Base-by-base conservation (phyloP, 169 alveolate species). In the Cryptosporidium sp. region DNA sequence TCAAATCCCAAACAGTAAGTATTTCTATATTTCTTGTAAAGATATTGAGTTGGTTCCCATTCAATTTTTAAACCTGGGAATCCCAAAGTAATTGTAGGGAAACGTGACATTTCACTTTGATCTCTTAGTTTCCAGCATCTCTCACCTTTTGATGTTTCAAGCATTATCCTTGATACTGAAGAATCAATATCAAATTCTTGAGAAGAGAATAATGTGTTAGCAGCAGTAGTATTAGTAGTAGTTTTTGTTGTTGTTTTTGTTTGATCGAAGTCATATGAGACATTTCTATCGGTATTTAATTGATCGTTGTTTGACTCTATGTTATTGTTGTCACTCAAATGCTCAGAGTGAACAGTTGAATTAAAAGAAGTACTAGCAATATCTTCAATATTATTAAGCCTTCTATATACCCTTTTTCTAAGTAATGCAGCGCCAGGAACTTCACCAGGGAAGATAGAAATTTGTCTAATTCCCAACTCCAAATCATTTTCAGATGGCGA, bases 1-100 rank as follows among this genome's bases (percentile, higher is more conserved):
- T 80, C 89, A 62, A 80, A 80, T 18, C 89, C 89, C 8, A 80
- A 45, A 80, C 89, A 80, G 29, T 80, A 80, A 23, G 89, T 80
- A 62, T 80, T 80, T 62, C 89, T 59, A 37, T 80, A 80, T 41
- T 80, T 80, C 65, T 80, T 59, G 50, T 80, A 80, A 48, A 80
- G 67, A 43, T 80, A 80, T 50, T 80, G 89, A 48, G 21, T 0
- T n/a, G 89, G 89, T 3, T 80, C 89, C 89, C 89, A 80, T 3
- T 39, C 48, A 14, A 80, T 50, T 16, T 65, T 80, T 18, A 80
- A 43, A 41, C 65, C 65, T 26, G 89, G 51, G 59, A 80, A 80
- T 23, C 75, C 80, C 33, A 80, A 62, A 26, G 89, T 80, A 26
- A 80, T 62, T 1, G 67, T 62, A 23, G 89, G 89, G 59, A 80